Evolutionary conservation across 2,329 filamentous ascomycete species (phyloP), one percentile per base, ranked within the genome.

Genomic region (Beauveria sp.): DNA sequence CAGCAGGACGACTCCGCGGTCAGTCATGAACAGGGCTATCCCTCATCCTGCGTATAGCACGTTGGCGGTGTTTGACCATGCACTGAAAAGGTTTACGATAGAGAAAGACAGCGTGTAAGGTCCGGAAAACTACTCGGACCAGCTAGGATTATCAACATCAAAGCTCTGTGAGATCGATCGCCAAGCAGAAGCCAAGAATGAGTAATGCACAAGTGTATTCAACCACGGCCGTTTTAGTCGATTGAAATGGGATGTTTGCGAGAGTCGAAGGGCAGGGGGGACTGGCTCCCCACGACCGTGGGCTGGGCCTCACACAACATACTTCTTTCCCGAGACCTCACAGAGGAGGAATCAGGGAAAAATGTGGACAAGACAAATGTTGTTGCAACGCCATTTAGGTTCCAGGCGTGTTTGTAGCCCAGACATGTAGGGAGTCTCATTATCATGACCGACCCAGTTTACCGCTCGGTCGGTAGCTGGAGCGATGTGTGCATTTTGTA

Each of bases 31-130:
- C 66, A 83, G 79, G 73, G 79, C 80, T 0, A 77, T 85, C 24
- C 72, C 74, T 2, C 80, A 85, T 65, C 77, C 80, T 65, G 80
- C 80, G 2, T 86, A 85, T 66, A 72, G 74, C 1, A 84, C 85
- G 80, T 67, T 87, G 60, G 72, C 74, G 67, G 79, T 86, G 14
- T 54, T 28, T 38, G 26, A 54, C 22, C 22, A 24, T 24, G 22
- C 22, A 24, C 18, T 42, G 20, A 48, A 20, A 16, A 38, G 34
- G 12, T 38, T 38, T 6, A 38, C 34, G 2, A 38, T 16, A 16
- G 14, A 38, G 34, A 34, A 38, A 1, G 34, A 38, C 14, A 38
- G 5, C 2, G 34, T 38, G 34, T 16, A 14, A 38, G 14, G 34
- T 5, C 12, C 16, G 1, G 34, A 5, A 16, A 5, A 16, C 12